Evolutionary conservation across 441 rosid species (phyloP).

Genomic region (Capsella rubella): DNA sequence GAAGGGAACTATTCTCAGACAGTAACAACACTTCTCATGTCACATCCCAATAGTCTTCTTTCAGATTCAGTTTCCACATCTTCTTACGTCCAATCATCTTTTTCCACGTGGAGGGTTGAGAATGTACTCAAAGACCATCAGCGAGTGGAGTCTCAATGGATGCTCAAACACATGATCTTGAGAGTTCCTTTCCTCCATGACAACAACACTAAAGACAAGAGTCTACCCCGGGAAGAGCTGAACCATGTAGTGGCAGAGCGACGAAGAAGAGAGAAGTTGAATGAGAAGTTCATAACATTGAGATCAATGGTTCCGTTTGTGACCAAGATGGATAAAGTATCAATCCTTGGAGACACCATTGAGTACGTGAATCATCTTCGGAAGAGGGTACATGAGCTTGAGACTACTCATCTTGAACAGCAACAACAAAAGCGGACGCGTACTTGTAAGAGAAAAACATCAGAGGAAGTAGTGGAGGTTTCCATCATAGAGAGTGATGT

Average conservation of each 20-base stretch:
- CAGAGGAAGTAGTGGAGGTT: slow-evolving; percentile 72
- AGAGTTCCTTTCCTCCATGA: slow-evolving; percentile 75
- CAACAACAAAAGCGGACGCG: slow-evolving; percentile 44
- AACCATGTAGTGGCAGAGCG: slow-evolving; percentile 94
- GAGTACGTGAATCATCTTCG: slow-evolving; percentile 88
- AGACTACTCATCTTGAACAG: slow-evolving; percentile 42
- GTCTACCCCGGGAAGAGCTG: slow-evolving; percentile 56
- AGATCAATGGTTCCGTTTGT: slow-evolving; percentile 92
- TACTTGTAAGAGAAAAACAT: slow-evolving; percentile 47
- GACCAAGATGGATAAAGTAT: slow-evolving; percentile 96
- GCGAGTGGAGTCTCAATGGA: slow-evolving; percentile 64
- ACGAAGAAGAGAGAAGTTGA: slow-evolving; percentile 91
- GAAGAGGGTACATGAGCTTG: slow-evolving; percentile 80
- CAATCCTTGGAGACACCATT: slow-evolving; percentile 91
- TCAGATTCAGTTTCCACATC: slow-evolving; percentile 51
- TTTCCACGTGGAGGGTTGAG: slow-evolving; percentile 63
- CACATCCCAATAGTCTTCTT: slow-evolving; percentile 50
- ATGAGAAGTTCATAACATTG: slow-evolving; percentile 76
- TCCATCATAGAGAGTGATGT: slow-evolving; percentile 90
- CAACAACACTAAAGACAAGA: slow-evolving; percentile 42
- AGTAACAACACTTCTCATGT: slow-evolving; percentile 72
- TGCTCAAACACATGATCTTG: slow-evolving; percentile 78
- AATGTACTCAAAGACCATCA: slow-evolving; percentile 39
- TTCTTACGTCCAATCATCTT: slow-evolving; percentile 65
- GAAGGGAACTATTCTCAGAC: slow-evolving; percentile 89